Evolutionary conservation across 2,329 filamentous ascomycete genomes (phyloP), one percentile per base, ranked within the genome.

Genomic region (Byssoonygena ceratinophila): DNA sequence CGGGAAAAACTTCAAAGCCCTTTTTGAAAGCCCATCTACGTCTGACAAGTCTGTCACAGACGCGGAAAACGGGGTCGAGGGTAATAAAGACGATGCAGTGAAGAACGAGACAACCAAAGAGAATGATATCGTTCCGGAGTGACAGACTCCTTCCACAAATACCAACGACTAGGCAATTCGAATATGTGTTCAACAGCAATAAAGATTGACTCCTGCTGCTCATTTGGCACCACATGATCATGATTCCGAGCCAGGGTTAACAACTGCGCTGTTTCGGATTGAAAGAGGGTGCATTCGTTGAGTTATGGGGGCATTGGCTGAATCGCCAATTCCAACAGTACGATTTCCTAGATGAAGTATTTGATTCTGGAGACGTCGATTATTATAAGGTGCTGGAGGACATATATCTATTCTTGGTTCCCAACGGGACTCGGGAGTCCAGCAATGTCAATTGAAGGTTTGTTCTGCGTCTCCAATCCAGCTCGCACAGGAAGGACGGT

Each of bases 1-100:
- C 58, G 83, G 85, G 37, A 85, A 85, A 64, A 86, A 87, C 57
- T 65, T 82, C 55, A 72, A 78, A 56, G 66, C 70, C 54, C 69
- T 79, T 54, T 75, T 77, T 54, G 69, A 69, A 51, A 54, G 45
- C 11, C 54, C 63, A 44, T 29, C 55, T 25, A 2, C 51, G 6
- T 22, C 49, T 2, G 47, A 37, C 22, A 55, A 54, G 34, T 27
- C 39, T 34, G 36, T 44, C 7, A 3, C 25, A 29, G 39, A 47
- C 16, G 11, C 32, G 12, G 51, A 55, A 31, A 54, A 54, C 32
- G 46, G 32, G 11, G 49, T 44, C n/a, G 54, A 53, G 39, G 23
- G 39, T 16, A 22, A 37, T 18, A 54, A 54, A n/a, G 47, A 50
- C 12, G 47, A 34, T 11, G 4, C 40, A 11, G 25, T 36, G 6